Evolutionary conservation across 169 alveolate genomes (phyloP).

Genomic region (Plasmodium chabaudi): DNA sequence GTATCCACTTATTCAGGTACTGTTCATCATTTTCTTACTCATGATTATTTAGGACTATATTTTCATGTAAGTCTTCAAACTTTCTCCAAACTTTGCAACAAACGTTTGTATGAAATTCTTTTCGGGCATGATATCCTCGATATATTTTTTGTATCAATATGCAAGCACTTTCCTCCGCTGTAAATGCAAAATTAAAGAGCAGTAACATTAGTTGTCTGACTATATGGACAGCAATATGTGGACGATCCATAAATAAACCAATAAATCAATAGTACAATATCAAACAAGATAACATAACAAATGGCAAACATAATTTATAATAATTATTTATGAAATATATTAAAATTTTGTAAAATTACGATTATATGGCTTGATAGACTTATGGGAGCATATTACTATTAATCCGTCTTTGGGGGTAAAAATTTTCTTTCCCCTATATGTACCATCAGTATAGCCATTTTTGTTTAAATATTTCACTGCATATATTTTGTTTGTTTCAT

Average conservation of each 20-base stretch:
- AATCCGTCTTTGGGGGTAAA: conserved; percentile 23
- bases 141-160: conserved; percentile 37
- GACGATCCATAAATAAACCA: neutral
- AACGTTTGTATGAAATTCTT: conserved; percentile 29
- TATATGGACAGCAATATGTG: neutral
- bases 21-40: conserved; percentile 27
- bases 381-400: conserved; percentile 16
- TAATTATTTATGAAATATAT: too few species aligned
- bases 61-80: conserved; percentile 58
- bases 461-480: conserved; percentile 31
- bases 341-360: neutral
- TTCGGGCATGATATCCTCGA: conserved; percentile 35
- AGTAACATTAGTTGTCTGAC: too few species aligned
- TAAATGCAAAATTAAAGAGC: neutral
- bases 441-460: conserved; percentile 30
- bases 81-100: conserved; percentile 66
- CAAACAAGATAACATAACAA: too few species aligned
- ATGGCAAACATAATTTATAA: too few species aligned
- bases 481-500: conserved; percentile 12
- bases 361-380: conserved; percentile 29
- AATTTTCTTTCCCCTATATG: conserved; percentile 16
- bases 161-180: conserved; percentile 57
- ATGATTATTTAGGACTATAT: conserved; percentile 41
- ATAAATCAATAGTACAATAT: neutral
- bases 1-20: neutral